Evolutionary conservation across 2,329 filamentous ascomycete genomes (phyloP).

Genomic region (Aurifilum marmelostoma): DNA sequence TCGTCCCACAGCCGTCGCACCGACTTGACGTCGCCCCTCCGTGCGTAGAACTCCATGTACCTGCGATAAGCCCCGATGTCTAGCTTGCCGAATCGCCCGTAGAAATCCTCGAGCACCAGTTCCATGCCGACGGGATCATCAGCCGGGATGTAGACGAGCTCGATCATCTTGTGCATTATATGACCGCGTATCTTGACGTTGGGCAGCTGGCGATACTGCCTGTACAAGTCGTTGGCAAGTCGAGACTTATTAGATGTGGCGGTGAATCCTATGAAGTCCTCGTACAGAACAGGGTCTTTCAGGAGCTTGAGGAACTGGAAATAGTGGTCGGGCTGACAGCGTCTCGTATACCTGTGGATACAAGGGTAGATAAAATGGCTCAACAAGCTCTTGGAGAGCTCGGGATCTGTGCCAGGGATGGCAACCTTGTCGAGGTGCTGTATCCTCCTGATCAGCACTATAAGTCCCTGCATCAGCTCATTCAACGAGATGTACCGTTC

Average conservation of each 20-base stretch:
- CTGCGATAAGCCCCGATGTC: conserved; percentile 51
- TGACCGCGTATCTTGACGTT: conserved; percentile 41
- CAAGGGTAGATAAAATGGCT: conserved; percentile 22
- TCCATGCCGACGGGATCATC: conserved; percentile 47
- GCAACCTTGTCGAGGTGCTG: background rate
- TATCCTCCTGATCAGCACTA: conserved; percentile 15
- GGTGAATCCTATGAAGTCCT: conserved; percentile 44
- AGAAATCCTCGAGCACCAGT: conserved; percentile 54
- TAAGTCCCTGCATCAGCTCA: conserved; percentile 17
- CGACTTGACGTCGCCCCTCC: conserved; percentile 49
- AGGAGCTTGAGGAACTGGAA: conserved; percentile 46
- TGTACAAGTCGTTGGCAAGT: conserved; percentile 49
- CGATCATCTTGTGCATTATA: conserved; percentile 50
- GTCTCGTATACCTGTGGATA: conserved; percentile 16
- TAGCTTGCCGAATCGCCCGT: conserved; percentile 44
- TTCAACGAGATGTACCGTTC: conserved; percentile 10
- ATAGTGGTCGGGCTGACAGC: conserved; percentile 33
- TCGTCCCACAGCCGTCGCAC: conserved; percentile 51
- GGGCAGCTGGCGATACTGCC: conserved; percentile 48
- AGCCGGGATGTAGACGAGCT: conserved; percentile 43
- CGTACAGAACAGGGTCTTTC: conserved; percentile 45
- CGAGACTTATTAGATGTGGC: conserved; percentile 35
- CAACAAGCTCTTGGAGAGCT: conserved; percentile 18
- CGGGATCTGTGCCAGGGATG: conserved; percentile 4
- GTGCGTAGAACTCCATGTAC: conserved; percentile 54